Evolutionary conservation across 1,284 basidiomycete species (phyloP), one percentile per base, ranked within the genome.

Genomic region (Uromyces viciae-fabae): DNA sequence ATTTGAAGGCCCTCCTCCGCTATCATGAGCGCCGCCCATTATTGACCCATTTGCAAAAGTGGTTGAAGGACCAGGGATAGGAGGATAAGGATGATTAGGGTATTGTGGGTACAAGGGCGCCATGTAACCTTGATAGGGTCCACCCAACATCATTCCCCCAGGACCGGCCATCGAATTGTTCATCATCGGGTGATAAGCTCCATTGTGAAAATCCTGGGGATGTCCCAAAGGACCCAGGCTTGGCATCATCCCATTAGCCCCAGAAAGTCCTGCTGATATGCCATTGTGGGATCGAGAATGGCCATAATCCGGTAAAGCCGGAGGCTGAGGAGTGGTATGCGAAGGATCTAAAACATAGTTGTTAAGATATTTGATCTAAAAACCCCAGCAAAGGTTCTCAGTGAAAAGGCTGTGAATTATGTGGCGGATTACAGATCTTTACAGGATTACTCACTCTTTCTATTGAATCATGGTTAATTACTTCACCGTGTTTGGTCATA

Each of bases 271-370:
- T 4, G 46, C 19, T 4, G 52, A 56, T 22, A 58, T 60, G 11
- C 77, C 68, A 52, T 77, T 66, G 42, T 72, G 66, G 11, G 38
- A 9, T 56, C 68, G 64, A 14, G 43, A 36, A n/a, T 73, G 71
- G 14, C 54, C 40, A 40, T 81, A 62, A 19, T 81, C 78, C 8
- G 58, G 69, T 25, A 38, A 31, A 14, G 54, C 36, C 38, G 78
- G 78, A 31, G 71, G 40, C n/a, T 81, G 83, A 25, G 82, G 86
- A 92, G 93, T 92, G 78, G 95, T 92, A 83, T 91, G 92, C 84
- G 94, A 92, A 75, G 94, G 95, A 87, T 97, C 94, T 81, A 96
- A 90, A 40, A 92, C 93, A 85, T 95, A 97, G 86, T 93, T 94
- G 87, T 97, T 96, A 88, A 94, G 94, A 86, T 92, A 93, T 43